Conservation (phyloP, 2,329 filamentous ascomycete species). For the Stagonosporopsis cucurbitacearum region DNA sequence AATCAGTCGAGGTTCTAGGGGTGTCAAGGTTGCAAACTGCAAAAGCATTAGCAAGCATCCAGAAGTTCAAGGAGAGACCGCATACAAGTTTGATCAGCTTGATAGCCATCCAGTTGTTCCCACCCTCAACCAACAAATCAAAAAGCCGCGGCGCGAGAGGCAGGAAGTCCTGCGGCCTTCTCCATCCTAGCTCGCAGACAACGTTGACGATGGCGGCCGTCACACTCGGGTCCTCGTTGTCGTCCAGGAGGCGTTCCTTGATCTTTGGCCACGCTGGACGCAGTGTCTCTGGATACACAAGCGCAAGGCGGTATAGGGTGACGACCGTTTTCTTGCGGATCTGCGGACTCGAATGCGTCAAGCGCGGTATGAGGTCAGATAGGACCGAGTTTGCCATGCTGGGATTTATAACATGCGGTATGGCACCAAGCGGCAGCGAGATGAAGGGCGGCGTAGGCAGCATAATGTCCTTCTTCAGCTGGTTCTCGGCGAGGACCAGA, state of each 20-base stretch:
- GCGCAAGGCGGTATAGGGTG: constrained; percentile 87
- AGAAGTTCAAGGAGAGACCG: constrained; percentile 13
- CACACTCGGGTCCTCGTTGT: constrained; percentile 87
- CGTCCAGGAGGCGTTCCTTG: constrained; percentile 90
- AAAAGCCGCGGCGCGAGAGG: constrained; percentile 90
- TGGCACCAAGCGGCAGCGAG: constrained; percentile 81
- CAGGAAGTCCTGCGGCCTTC: constrained; percentile 90
- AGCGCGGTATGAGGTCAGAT: constrained; percentile 81
- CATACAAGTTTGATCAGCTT: constrained; percentile 94
- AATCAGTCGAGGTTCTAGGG: constrained; percentile 87
- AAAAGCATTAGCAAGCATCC: constrained; percentile 17
- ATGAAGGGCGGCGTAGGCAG: constrained; percentile 77
- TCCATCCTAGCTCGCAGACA: constrained; percentile 93
- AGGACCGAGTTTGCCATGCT: constrained; percentile 90
- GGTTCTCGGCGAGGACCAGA: constrained; percentile 94
- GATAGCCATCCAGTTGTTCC: constrained; percentile 99
- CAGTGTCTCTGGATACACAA: constrained; percentile 96
- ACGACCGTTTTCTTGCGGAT: constrained; percentile 97
- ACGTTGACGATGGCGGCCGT: constrained; percentile 97
- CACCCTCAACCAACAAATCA: constrained; percentile 86
- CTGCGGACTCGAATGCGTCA: constrained; percentile 83
- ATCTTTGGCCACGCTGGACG: constrained; percentile 96
- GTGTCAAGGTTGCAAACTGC: constrained; percentile 92
- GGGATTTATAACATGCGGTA: constrained; percentile 94
- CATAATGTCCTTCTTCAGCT: constrained; percentile 91